Evolutionary conservation across 805 yeast species (phyloP), one percentile per base, ranked within the genome.

Genomic region (Saccharomycopsis amapae): DNA sequence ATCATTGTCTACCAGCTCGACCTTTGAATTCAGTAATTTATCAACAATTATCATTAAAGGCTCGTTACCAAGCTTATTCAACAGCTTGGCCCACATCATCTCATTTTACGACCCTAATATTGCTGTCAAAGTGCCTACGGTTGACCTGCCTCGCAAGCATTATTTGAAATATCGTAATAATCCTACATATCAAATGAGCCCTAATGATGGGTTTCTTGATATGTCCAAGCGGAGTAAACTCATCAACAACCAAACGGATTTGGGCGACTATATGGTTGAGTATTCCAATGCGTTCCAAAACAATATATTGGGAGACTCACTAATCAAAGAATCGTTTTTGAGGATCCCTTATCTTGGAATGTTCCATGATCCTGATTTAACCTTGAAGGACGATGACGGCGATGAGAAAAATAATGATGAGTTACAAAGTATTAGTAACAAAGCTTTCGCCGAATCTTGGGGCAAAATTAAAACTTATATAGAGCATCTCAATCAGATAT

Each of bases 361-460:
- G 24, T 49, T 38, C 33, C 15, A 45, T 17, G 52, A 49, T 38
- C 52, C 52, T 6, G 50, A 49, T 37, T 33, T 48, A 22, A 34
- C 35, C 12, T 30, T 43, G 28, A 39, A 34, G 12, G 30, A 26
- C 7, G 10, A 26, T 9, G 12, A 9, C 12, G 12, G 30, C 30
- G 30, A 7, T 26, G 30, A 9, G 30, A 26, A 26, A 9, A 12
- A 26, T 9, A 26, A 26, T 7, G 30, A 26, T 12, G 30, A 26
- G 7, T 26, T 26, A 9, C 10, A 26, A 26, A 9, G 7, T 7
- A 26, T 26, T 7, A 26, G 12, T 26, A 15, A 26, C 12, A 12
- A 26, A 26, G 30, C 30, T 26, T 12, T 26, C 7, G n/a, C n/a
- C n/a, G n/a, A n/a, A n/a, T n/a, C n/a, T n/a, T n/a, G n/a, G n/a